Conservation (phyloP, 768 basidiomycete species). For the Hypsizygus marmoreus region DNA sequence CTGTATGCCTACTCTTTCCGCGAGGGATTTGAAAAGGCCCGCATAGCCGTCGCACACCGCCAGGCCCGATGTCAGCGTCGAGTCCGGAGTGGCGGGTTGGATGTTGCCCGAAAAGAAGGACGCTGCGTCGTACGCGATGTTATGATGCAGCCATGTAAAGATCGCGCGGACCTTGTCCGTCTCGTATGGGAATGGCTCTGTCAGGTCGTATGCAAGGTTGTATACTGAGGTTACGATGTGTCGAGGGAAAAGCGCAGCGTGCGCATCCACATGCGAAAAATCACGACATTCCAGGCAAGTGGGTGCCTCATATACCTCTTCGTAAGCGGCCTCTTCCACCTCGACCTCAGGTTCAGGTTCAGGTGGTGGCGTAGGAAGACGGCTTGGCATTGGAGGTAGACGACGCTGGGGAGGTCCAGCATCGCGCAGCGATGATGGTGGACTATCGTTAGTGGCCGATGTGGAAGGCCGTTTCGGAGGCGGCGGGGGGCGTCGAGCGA, state of each 20-base stretch:
- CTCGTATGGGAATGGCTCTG: conserved; percentile 41
- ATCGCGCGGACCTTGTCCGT: conserved; percentile 48
- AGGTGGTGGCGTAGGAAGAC: conserved; percentile 32
- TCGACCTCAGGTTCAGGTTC: conserved; percentile 24
- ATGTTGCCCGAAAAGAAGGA: conserved; percentile 47
- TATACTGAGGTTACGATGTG: conserved; percentile 38
- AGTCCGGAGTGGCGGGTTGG: conserved; percentile 34
- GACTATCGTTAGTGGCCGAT: too few relatives aligned
- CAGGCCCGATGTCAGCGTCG: conserved; percentile 41
- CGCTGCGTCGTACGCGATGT: conserved; percentile 45
- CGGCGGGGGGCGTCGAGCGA: conserved; percentile 37
- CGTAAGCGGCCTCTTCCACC: conserved; percentile 7
- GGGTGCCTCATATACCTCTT: conserved; percentile 2
- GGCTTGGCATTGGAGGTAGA: conserved; percentile 31
- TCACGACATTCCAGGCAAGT: conserved; percentile 46
- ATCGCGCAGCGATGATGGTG: conserved; percentile 5
- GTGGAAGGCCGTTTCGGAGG: conserved; percentile 24
- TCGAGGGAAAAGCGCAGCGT: conserved; percentile 46
- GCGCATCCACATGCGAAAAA: conserved; percentile 43
- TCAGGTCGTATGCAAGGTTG: conserved; percentile 41
- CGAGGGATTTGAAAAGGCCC: conserved; percentile 42
- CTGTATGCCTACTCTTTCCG: conserved; percentile 40
- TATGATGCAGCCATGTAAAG: conserved; percentile 49
- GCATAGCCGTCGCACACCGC: conserved; percentile 55
- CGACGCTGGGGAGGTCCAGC: conserved; percentile 20